Conservation (phyloP, 768 basidiomycete genomes). For the Cystofilobasidium bisporidii region DNA sequence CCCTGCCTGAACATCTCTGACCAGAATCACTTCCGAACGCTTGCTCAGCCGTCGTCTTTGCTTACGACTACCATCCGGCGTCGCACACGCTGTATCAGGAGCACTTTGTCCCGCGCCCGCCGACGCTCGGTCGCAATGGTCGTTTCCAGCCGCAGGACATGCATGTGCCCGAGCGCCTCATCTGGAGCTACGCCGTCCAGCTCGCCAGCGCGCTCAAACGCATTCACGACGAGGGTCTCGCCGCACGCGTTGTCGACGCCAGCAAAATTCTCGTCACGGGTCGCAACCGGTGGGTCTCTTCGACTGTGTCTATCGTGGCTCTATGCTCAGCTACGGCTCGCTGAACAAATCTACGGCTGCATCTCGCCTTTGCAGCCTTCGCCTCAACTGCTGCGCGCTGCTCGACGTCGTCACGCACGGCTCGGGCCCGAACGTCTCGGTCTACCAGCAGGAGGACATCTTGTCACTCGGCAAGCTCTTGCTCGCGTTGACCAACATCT, state of each 20-base stretch:
- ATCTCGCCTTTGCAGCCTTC: no score
- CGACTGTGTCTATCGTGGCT: no score
- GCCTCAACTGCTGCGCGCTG: constrained; percentile 77
- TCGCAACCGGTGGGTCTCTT: constrained; percentile 61
- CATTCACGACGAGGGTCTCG: constrained; percentile 69
- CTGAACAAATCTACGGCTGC: no score
- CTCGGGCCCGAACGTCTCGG: constrained; percentile 71
- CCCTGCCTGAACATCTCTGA: neutral
- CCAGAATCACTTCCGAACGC: constrained; percentile 6
- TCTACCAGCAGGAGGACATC: constrained; percentile 81
- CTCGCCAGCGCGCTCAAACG: constrained; percentile 76
- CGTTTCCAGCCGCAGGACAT: constrained; percentile 35
- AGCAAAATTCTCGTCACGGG: constrained; percentile 81
- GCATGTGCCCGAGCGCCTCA: constrained; percentile 61
- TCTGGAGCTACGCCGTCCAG: constrained; percentile 92
- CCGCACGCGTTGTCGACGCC: constrained; percentile 70
- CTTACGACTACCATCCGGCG: constrained; percentile 78
- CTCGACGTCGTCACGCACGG: constrained; percentile 77
- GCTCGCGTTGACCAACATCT: constrained; percentile 66
- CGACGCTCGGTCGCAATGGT: constrained; percentile 23
- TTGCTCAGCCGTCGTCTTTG: constrained; percentile 69
- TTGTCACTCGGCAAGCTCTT: constrained; percentile 75
- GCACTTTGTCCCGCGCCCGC: constrained; percentile 50
- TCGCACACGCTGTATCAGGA: constrained; percentile 67
- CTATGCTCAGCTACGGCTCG: no score